Evolutionary conservation across 2,329 filamentous ascomycete genomes (phyloP), one percentile per base, ranked within the genome.

Genomic region (Pseudocercospora musae): DNA sequence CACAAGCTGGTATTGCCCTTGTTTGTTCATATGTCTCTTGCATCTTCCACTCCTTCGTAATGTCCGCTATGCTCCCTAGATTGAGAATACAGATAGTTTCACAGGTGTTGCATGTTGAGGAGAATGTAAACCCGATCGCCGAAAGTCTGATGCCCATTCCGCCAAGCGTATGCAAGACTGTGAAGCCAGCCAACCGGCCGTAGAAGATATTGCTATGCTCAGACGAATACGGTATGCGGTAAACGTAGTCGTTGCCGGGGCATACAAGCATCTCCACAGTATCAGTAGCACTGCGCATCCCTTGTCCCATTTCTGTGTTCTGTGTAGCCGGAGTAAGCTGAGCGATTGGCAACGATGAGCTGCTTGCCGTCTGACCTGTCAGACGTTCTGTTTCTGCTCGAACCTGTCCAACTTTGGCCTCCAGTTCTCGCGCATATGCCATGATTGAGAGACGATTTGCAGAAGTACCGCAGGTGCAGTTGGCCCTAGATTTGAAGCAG

Each of bases 381-480:
- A 33, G 60, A 20, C 57, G 46, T 15, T 18, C 23, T 20, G 57
- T 21, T 8, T 59, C 29, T 15, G 60, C 25, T 40, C 40, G 48
- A 8, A 59, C 49, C 25, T 62, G 56, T 3, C 33, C 49, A 4
- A 56, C 40, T 42, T 59, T 56, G n/a, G 37, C 56, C 21, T 62
- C 60, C 11, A 62, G 49, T 18, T 59, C 56, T 21, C 60, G 56
- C 6, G 42, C 57, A 27, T 59, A 62, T 18, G 56, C 57, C 18
- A 59, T 44, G 7, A 56, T 46, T 7, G 56, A 54, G 11, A 49
- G 53, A 18, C 59, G 48, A 25, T 40, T 48, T 1, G 60, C 37
- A 46, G 40, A 55, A 29, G 49, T 59, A 2, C 60, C 60, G 21
- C 27, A 62, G 20, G 60, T 62, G 42, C 60, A 62, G 18, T 40